Base-by-base conservation (phyloP, 148 eudicot genomes). In the Spergularia bocconei region DNA sequence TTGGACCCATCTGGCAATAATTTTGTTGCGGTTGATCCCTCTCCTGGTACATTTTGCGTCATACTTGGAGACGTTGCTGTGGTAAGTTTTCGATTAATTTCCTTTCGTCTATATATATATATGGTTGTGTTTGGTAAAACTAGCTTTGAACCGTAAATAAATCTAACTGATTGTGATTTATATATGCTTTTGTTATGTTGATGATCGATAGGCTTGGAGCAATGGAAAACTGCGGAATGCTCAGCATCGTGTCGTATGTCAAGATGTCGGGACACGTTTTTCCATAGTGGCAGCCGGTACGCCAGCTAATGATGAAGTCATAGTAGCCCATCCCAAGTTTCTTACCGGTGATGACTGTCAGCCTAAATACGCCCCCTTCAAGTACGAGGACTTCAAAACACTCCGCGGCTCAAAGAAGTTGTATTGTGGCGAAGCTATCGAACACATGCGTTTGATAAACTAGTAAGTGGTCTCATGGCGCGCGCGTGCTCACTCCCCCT, bases 131-230 rank as follows among this genome's bases (percentile, higher is more conserved):
- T 29, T 29, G 33, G 33, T 29, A 29, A 29, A 29, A 29, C 33
- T 29, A 29, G 33, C 33, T 29, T 29, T 29, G 33, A 29, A 29
- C 1, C 33, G 33, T 1, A 29, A 29, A 29, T 29, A 29, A 29
- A 29, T 29, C 33, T 29, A 29, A 29, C 33, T 29, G 33, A 29
- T 29, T 2, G 33, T 29, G 33, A 29, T 29, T 29, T 8, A 8
- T 41, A 41, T 41, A 41, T 4, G 9, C 9, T 41, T 41, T 41
- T 41, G n/a, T n/a, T n/a, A n/a, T n/a, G n/a, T n/a, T n/a, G n/a
- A n/a, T n/a, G n/a, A n/a, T n/a, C n/a, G n/a, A 41, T 29, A 92
- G 84, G 73, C 81, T 21, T 90, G 94, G 97, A 87, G 97, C 80
- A 91, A 91, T 51, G 94, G 97, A 51, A 84, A 83, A 56, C 73